Evolutionary conservation across 306 rosid genomes (phyloP), one percentile per base, ranked within the genome.

Genomic region (Quercus alba): DNA sequence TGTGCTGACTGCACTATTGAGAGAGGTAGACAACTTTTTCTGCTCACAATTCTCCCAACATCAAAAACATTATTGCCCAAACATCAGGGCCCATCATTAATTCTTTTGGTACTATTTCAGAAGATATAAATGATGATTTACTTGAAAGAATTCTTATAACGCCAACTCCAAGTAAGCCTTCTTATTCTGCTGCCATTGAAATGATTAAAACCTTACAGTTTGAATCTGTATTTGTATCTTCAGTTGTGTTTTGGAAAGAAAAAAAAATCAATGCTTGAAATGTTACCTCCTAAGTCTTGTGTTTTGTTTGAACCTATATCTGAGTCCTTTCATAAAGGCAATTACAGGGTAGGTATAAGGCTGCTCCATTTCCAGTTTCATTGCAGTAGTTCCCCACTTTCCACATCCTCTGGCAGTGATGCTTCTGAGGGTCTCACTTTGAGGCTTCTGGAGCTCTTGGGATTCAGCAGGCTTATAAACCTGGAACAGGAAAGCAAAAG

Each of bases 271-370:
- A 76, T 84, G 85, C 75, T 89, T 76, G 84, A 88, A 86, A 86
- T 91, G 89, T 96, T 92, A 6, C 98, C 98, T 30, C 98, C 97
- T 4, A 93, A 86, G 81, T 90, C 97, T 64, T 96, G 97, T 81
- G 87, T 91, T 35, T 35, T 96, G 84, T 97, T 93, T 57, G 97
- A 91, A 88, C 93, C 94, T 25, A 81, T 93, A 79, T 81, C 89
- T 4, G 96, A 89, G 75, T 72, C 85, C 19, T 57, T 70, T 41
- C 91, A 41, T 67, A 72, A 69, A 63, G 88, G 89, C 21, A 68
- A 78, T 64, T 71, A 33, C 15, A 76, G 57, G 88, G 17, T 79
- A 26, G 88, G 83, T 76, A 31, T 31, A 88, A 84, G 72, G 87
- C 87, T 66, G 89, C 99, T 20, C 96, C 97, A 0, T 96, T 78